phyloP scores from a whole-genome alignment of 768 basidiomycete species.

The Filobasidium floriforme region DNA sequence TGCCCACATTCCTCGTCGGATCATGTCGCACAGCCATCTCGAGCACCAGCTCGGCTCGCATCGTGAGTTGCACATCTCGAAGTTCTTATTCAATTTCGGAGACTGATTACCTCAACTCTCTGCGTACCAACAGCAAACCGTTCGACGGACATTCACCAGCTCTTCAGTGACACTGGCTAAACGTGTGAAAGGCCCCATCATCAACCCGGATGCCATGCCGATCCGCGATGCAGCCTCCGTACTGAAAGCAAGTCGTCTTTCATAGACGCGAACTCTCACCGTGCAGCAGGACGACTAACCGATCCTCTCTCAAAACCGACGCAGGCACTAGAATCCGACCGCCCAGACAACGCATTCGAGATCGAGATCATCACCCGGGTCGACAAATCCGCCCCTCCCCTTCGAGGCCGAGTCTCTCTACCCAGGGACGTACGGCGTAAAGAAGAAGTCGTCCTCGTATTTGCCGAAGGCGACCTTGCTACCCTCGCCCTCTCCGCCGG shows the following conservation, averaged over 20 bases:
- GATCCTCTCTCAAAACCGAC: background rate
- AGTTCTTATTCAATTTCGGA: background rate
- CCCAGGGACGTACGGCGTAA: constrained; percentile 65
- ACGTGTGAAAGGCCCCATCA: background rate
- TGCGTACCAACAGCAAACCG: background rate
- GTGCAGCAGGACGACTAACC: background rate
- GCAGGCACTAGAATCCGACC: constrained; percentile 76
- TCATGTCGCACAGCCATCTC: background rate
- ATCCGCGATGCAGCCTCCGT: constrained; percentile 40
- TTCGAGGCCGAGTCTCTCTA: constrained; percentile 80
- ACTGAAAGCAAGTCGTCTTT: constrained; percentile 36
- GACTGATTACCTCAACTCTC: background rate
- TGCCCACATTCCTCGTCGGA: background rate
- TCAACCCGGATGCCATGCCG: constrained; percentile 40
- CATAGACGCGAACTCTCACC: too few relatives aligned
- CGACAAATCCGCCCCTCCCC: constrained; percentile 69
- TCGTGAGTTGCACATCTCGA: background rate
- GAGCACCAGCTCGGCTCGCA: background rate
- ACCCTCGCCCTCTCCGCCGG: constrained; percentile 80
- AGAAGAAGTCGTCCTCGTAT: constrained; percentile 73
- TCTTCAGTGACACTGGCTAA: background rate
- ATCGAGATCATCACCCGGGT: constrained; percentile 71
- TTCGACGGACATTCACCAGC: background rate
- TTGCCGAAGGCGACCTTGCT: constrained; percentile 75
- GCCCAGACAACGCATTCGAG: constrained; percentile 68